phyloP scores from a whole-genome alignment of 2,329 filamentous ascomycete genomes.

The Clarireedia paspali region DNA sequence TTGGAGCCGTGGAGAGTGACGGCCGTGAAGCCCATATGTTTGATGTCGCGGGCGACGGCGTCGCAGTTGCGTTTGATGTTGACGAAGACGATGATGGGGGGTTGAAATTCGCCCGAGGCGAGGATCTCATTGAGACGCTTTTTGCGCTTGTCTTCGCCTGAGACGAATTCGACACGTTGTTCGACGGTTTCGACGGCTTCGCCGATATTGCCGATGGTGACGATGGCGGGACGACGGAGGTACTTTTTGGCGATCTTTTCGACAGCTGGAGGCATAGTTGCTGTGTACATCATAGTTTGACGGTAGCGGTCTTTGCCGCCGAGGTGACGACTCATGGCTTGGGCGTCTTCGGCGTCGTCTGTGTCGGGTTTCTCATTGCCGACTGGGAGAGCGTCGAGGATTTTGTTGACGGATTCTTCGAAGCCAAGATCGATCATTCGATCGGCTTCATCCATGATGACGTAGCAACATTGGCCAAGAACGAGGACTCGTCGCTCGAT shows the following conservation, averaged over 20 bases:
- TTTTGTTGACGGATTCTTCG: constrained; percentile 95
- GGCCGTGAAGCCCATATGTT: constrained; percentile 81
- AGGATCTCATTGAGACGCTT: constrained; percentile 91
- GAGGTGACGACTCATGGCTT: constrained; percentile 75
- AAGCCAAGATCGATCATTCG: constrained; percentile 99
- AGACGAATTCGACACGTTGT: constrained; percentile 87
- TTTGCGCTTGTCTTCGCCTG: constrained; percentile 92
- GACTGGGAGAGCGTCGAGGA: constrained; percentile 87
- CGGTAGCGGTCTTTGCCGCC: constrained; percentile 74
- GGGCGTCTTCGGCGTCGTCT: constrained; percentile 79
- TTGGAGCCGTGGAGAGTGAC: constrained; percentile 94
- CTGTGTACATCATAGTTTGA: constrained; percentile 99
- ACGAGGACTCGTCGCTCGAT: constrained; percentile 90
- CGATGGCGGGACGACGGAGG: constrained; percentile 82
- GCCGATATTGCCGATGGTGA: constrained; percentile 88
- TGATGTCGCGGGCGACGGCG: constrained; percentile 87
- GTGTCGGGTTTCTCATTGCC: constrained; percentile 92
- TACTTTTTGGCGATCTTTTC: constrained; percentile 98
- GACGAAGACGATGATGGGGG: constrained; percentile 98
- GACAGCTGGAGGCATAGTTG: constrained; percentile 88
- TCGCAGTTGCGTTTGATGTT: constrained; percentile 99
- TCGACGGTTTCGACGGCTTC: constrained; percentile 98
- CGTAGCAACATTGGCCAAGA: constrained; percentile 91
- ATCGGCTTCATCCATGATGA: constrained; percentile 99
- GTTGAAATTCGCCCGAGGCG: constrained; percentile 66